These are phyloP conservation scores for Pseudisothecium myosuroides DNA, from an alignment of 225 moss, liverwort and hornwort species.

Conservation along the genomic window DNA sequence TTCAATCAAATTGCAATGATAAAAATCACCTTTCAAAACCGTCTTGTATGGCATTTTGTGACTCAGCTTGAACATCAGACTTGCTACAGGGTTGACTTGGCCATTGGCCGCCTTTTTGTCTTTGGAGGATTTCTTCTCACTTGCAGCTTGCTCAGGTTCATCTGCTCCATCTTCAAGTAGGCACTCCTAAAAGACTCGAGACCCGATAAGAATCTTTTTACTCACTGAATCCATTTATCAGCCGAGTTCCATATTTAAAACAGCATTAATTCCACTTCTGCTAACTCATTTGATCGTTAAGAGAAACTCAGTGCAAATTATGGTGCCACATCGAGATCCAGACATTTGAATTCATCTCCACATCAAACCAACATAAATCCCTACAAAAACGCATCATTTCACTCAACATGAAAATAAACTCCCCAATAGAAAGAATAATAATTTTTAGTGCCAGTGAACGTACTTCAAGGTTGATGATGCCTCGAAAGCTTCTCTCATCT, in stretches of 20 bases:
- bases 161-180: constrained; percentile 71
- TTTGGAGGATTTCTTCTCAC: constrained; percentile 26
- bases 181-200: constrained; percentile 50
- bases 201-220: not conserved
- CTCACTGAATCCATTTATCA: not conserved
- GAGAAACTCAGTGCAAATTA: not conserved
- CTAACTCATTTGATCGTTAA: not conserved
- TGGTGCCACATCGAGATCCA: not conserved
- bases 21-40: constrained; percentile 65
- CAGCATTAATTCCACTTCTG: not conserved
- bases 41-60: constrained; percentile 86
- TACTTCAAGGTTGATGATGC: constrained; percentile 79
- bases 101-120: constrained; percentile 50
- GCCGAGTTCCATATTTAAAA: not conserved
- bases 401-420: not conserved
- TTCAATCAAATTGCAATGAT: not conserved
- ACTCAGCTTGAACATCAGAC: constrained; percentile 70
- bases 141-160: constrained; percentile 17
- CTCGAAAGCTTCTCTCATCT: constrained; percentile 88
- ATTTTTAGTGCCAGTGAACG: not conserved
- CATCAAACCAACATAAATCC: not conserved
- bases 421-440: not conserved
- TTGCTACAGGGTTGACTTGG: constrained; percentile 41
- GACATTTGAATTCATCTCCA: not conserved
- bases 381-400: not conserved